A percentile compares a stretch with the other conserved stretches of the same genome.
phyloP scores from a whole-genome alignment of 768 basidiomycete species.

The Russula dissimulans region DNA sequence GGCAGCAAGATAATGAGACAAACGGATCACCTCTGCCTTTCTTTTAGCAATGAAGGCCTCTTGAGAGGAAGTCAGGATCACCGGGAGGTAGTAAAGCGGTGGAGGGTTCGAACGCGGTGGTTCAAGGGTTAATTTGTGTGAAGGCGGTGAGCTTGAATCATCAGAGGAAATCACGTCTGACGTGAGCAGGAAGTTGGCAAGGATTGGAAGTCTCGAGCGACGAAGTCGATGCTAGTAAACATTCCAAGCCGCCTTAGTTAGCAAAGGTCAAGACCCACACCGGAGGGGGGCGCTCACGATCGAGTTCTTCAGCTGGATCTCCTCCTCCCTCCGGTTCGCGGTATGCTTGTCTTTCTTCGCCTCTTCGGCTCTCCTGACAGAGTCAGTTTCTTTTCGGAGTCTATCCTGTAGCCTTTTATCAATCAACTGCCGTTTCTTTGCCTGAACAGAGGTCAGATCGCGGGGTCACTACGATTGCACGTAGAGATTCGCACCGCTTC shows the following conservation, averaged over 20 bases:
- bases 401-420: constrained; percentile 82
- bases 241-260: not conserved
- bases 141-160: constrained; percentile 25
- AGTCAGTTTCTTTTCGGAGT: constrained; percentile 76
- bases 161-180: constrained; percentile 51
- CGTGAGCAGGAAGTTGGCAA: constrained; percentile 69
- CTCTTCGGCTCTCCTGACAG: constrained; percentile 78
- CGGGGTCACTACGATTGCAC: not conserved
- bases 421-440: constrained; percentile 74
- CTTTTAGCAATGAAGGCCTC: constrained; percentile 54
- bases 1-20: not conserved
- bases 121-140: constrained; percentile 34
- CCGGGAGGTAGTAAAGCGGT: constrained; percentile 70
- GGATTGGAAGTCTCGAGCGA: constrained; percentile 56
- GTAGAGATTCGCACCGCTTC: constrained; percentile 49
- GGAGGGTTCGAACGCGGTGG: constrained; percentile 62
- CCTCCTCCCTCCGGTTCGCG: constrained; percentile 76
- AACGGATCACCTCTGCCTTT: constrained; percentile 47
- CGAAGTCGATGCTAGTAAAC: constrained; percentile 58
- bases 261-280: not conserved
- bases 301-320: constrained; percentile 71
- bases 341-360: constrained; percentile 72
- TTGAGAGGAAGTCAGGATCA: constrained; percentile 56
- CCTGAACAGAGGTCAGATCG: constrained; percentile 33
- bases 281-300: constrained; percentile 42